A percentile compares a stretch with the other conserved stretches of the same genome.
Evolutionary conservation across 2,329 filamentous ascomycete species (phyloP).

Genomic region (Colletotrichum musicola): DNA sequence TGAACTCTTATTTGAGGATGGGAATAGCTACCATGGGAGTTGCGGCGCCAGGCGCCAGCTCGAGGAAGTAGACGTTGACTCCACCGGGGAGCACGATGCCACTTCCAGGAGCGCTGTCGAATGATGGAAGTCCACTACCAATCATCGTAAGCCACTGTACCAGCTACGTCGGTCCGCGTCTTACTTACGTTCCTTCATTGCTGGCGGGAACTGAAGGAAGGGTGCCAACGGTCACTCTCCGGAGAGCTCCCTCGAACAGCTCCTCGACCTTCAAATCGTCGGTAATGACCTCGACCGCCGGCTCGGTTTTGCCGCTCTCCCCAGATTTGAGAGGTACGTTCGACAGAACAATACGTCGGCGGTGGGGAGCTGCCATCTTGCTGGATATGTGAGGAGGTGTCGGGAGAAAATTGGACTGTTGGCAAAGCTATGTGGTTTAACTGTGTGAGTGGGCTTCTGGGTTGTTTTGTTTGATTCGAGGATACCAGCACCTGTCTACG

Average conservation of each 20-base stretch:
- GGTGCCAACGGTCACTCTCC: slow-evolving; percentile 50
- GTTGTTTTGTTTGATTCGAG: not conserved
- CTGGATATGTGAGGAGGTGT: no score
- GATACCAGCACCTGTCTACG: no score
- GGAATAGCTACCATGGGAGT: slow-evolving; percentile 14
- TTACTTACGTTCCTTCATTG: slow-evolving; percentile 7
- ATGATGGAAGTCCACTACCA: not conserved
- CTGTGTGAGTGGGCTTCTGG: not conserved
- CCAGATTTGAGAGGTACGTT: not conserved
- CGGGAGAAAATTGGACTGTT: no score
- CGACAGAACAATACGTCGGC: slow-evolving; percentile 18
- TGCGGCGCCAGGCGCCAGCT: slow-evolving; percentile 7
- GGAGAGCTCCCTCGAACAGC: slow-evolving; percentile 6
- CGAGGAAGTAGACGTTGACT: slow-evolving; percentile 19
- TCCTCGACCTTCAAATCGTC: slow-evolving; percentile 7
- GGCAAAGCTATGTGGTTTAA: not conserved
- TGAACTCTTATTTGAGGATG: not conserved
- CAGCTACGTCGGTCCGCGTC: no score
- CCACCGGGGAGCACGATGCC: slow-evolving; percentile 19
- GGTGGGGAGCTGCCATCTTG: not conserved
- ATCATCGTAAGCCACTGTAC: not conserved
- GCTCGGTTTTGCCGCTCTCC: not conserved
- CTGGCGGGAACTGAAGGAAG: slow-evolving; percentile 10
- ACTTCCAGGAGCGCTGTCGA: slow-evolving; percentile 9
- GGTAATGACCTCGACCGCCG: slow-evolving; percentile 7